Conservation (phyloP, 164 flowering plant genomes). For the Berberis thunbergii region DNA sequence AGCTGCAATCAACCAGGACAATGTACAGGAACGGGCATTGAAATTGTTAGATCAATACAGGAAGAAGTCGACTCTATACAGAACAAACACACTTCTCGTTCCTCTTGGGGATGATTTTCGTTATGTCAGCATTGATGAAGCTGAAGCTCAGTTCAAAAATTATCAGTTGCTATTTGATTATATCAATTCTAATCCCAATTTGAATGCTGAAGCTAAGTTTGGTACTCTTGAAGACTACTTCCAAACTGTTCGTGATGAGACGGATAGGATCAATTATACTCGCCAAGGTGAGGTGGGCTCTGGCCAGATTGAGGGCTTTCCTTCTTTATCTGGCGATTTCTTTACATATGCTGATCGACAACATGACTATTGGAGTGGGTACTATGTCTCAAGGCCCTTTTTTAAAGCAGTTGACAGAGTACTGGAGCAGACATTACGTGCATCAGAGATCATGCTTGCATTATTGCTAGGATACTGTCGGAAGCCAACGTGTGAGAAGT, state of each 20-base stretch:
- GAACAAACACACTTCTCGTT: conserved; percentile 89
- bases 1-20: conserved; percentile 57
- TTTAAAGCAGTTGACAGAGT: conserved; percentile 98
- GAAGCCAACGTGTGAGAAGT: conserved; percentile 67
- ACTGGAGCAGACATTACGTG: conserved; percentile 87
- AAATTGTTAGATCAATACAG: conserved; percentile 77
- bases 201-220: conserved; percentile 82
- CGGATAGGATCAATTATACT: conserved; percentile 78
- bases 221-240: conserved; percentile 97
- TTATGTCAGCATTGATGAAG: conserved; percentile 73
- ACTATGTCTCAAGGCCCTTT: conserved; percentile 96
- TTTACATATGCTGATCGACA: conserved; percentile 95
- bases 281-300: conserved; percentile 80
- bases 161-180: conserved; percentile 86
- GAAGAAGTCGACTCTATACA: conserved; percentile 83
- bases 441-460: conserved; percentile 76
- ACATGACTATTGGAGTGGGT: conserved; percentile 98
- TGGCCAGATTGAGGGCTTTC: conserved; percentile 68
- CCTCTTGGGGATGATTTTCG: conserved; percentile 99
- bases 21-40: conserved; percentile 76
- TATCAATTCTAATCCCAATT: conserved; percentile 70
- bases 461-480: conserved; percentile 74
- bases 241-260: conserved; percentile 79
- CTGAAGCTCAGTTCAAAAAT: conserved; percentile 92
- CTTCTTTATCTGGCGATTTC: conserved; percentile 93